Conservation (phyloP, 441 rosid species). For the Syzygium malaccense region DNA sequence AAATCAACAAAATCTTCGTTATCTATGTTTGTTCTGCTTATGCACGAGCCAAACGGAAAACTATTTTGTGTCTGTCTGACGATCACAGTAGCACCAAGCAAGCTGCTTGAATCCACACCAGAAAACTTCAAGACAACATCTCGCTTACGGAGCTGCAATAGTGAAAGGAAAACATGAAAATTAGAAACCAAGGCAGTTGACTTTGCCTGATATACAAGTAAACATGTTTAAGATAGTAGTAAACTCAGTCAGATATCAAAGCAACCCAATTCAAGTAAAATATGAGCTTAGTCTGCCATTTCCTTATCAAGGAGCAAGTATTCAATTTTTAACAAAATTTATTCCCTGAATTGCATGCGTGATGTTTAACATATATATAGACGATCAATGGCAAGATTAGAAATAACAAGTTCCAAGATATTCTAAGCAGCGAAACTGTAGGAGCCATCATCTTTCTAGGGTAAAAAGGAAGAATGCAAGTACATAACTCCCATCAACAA, state of each 20-base stretch:
- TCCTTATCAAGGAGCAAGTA: background rate
- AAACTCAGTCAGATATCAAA: background rate
- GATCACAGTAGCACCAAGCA: conserved; percentile 38
- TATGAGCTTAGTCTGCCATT: background rate
- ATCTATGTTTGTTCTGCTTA: conserved; percentile 68
- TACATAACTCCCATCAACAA: background rate
- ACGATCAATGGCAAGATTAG: background rate
- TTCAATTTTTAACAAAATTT: background rate
- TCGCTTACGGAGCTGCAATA: conserved; percentile 67
- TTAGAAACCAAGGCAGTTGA: background rate
- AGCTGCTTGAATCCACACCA: conserved; percentile 27
- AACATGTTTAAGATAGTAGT: background rate
- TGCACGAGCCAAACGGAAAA: conserved; percentile 82
- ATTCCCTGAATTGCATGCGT: background rate
- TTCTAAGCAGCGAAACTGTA: background rate
- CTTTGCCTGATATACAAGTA: background rate
- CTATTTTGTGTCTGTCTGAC: conserved; percentile 64
- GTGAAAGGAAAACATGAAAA: background rate
- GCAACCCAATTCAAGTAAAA: background rate
- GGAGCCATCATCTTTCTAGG: background rate
- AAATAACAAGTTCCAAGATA: background rate
- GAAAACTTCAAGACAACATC: conserved; percentile 62
- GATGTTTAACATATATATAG: background rate
- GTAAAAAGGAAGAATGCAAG: background rate
- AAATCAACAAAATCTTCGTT: conserved; percentile 81